Base-by-base conservation (phyloP, 164 flowering plant genomes). In the Umbilicus rupestris region DNA sequence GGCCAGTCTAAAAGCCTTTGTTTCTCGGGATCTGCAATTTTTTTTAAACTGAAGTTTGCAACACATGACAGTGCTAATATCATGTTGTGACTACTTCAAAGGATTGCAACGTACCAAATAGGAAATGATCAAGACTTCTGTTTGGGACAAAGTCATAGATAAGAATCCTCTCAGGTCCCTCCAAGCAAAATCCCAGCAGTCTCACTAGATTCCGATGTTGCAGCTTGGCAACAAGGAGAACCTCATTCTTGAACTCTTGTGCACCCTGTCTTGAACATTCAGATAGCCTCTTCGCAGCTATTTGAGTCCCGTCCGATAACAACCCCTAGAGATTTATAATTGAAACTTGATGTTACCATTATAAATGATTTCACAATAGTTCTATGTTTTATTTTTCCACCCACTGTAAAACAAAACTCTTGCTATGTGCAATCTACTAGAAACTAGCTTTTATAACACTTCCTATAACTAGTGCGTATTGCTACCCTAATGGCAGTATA, bases 271-370 rank as follows among this genome's bases (percentile, higher is more conserved):
- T 69, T 8, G 82, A 80, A 35, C 30, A 42, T 69, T 24, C 67
- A 2, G 80, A 80, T 20, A 82, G 62, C 73, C 82, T 79, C 64
- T 82, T 82, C 17, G 65, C 73, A 50, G 78, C 81, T 45, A 75
- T 22, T 31, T 69, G 72, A 65, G 55, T 65, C 46, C 85, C 82
- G 8, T 52, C 22, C 20, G 58, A 22, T 52, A 52, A 10, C 58
- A 24, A 12, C 22, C 58, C 28, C 58, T 22, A 29, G 58, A 52
- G 22, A 52, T n/a, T 19, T 52, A 29, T 52, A 12, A 22, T 22
- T 11, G 15, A 52, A 52, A 52, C 3, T 52, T 9, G 58, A 52
- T 8, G 30, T 52, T 52, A 52, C 11, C 1, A 4, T 42, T 8
- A 42, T 42, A n/a, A n/a, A n/a, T n/a, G n/a, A n/a, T n/a, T n/a